Evolutionary conservation across 139 green algal species (phyloP), one percentile per base, ranked within the genome.

Genomic region (Chlorella sp.): DNA sequence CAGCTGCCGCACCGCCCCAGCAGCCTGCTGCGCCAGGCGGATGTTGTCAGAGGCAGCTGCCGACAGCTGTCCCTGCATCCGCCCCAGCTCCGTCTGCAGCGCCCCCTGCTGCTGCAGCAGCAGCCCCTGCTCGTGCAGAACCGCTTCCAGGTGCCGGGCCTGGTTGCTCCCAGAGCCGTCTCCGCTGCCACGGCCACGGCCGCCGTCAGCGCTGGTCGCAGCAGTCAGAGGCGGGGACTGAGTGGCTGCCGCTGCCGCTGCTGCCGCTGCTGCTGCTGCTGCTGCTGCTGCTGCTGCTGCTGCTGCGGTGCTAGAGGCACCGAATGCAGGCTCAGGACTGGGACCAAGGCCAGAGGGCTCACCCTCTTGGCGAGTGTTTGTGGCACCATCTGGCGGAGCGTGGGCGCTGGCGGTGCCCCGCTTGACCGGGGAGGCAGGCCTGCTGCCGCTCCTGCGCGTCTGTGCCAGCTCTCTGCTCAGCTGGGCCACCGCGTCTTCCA

Each of bases 21-120:
- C 75, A 34, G 81, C 76, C 80, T 85, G 12, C 37, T 75, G n/a
- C 1, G 75, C 80, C 1, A 91, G 39, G 61, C 79, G 79, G 3
- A 87, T 60, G 34, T 90, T 90, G 79, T 86, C 87, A 5, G 61
- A 66, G 0, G 87, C 87, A 36, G 89, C 89, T 28, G 75, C 82
- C 22, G 61, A 69, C 77, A 91, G 77, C 61, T 91, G 89, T 4
- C 39, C 68, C 84, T 88, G 84, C 68, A 81, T 81, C 39, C 84
- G 68, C 28, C 32, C 61, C 82, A 91, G 82, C 48, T 89, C 64
- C 9, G 42, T 69, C 61, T 88, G 71, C 69, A 88, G 32, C 3
- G 34, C 61, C n/a, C n/a, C 81, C 42, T 69, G 60, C 39, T 88
- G 80, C 77, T 85, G 39, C 60, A 82, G 14, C 42, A 89, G 68